phyloP scores from a whole-genome alignment of 495 filamentous ascomycete species.

The Astrothelium macrocarpum region DNA sequence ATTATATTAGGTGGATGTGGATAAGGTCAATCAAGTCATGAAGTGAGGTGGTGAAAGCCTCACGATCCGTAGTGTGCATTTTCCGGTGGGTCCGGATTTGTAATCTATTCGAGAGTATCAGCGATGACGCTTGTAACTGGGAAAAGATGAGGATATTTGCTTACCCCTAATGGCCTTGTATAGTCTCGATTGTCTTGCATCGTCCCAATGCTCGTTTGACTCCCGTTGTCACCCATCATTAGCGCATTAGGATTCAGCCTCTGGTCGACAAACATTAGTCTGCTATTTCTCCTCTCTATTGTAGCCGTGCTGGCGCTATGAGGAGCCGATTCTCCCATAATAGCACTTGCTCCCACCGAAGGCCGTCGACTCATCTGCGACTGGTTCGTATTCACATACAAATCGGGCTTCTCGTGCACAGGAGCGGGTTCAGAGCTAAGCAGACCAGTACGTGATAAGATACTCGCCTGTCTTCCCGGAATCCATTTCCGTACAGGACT shows the following conservation, averaged over 20 bases:
- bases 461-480: background rate
- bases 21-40: background rate
- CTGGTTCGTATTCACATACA: background rate
- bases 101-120: background rate
- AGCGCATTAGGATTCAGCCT: constrained; percentile 1
- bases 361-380: background rate
- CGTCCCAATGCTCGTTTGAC: background rate
- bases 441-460: background rate
- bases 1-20: background rate
- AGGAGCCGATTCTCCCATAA: constrained; percentile 1
- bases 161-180: background rate
- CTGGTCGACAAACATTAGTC: background rate
- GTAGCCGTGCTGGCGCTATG: background rate
- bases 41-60: background rate
- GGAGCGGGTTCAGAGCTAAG: constrained; percentile 3
- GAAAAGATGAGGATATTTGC: background rate
- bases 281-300: background rate
- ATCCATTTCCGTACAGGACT: constrained; percentile 2
- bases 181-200: constrained; percentile 1
- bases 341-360: background rate
- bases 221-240: constrained; percentile 5
- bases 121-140: background rate
- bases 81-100: background rate
- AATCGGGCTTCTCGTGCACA: background rate
- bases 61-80: background rate